These are phyloP conservation scores for Lodderomyces beijingensis DNA, from an alignment of 1,139 yeast genomes.

Conservation along the genomic window DNA sequence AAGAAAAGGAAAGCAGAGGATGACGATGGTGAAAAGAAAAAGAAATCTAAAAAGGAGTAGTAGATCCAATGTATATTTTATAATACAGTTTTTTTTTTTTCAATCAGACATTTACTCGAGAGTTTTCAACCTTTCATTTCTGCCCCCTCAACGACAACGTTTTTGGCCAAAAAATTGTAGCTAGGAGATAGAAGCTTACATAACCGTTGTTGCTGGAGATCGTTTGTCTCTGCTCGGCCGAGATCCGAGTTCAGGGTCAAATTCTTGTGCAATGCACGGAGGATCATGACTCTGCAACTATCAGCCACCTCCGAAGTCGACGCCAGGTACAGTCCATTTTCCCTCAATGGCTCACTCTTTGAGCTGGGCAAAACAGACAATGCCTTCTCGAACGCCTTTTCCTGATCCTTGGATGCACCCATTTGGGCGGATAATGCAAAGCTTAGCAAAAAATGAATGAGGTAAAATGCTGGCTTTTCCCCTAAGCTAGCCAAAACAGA, in stretches of 20 bases:
- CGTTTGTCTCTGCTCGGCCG: conserved; percentile 21
- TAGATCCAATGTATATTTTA: too few relatives aligned
- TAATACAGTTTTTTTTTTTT: too few relatives aligned
- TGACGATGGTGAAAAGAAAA: conserved; percentile 49
- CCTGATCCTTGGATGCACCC: not conserved
- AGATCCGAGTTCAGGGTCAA: conserved; percentile 19
- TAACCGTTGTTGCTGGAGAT: conserved; percentile 19
- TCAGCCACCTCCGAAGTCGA: conserved; percentile 18
- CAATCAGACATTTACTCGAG: too few relatives aligned
- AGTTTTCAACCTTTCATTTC: conserved; percentile 1
- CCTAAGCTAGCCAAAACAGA: conserved; percentile 1
- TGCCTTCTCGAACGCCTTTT: not conserved
- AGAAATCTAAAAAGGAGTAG: conserved; percentile 28
- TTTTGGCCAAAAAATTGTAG: conserved; percentile 14
- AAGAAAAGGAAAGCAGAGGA: conserved; percentile 54
- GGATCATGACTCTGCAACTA: conserved; percentile 19
- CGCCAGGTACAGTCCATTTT: not conserved
- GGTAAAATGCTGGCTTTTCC: conserved; percentile 3
- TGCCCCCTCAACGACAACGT: conserved; percentile 6
- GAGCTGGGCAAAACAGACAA: conserved; percentile 2
- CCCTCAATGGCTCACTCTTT: not conserved
- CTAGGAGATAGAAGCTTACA: conserved; percentile 14
- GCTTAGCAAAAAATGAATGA: conserved; percentile 1
- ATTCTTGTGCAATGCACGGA: conserved; percentile 16
- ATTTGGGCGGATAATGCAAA: not conserved